These are phyloP conservation scores for Periconia digitata DNA, from an alignment of 2,329 filamentous ascomycete genomes.

Conservation along the genomic window DNA sequence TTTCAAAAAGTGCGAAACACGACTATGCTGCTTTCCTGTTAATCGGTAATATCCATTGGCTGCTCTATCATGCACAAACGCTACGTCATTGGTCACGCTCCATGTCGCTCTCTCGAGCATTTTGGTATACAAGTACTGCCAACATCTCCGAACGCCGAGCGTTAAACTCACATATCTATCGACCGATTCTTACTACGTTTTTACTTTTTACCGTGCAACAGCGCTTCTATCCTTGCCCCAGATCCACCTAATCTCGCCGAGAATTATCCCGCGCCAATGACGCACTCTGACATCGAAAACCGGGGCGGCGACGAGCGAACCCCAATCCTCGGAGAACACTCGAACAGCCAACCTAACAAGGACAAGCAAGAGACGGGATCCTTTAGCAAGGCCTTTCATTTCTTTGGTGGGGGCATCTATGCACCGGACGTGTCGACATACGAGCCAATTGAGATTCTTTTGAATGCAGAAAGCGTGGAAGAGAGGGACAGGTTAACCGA, in stretches of 20 bases:
- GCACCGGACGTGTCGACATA: conserved; percentile 37
- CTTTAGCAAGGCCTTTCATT: conserved; percentile 22
- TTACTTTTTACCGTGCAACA: no score
- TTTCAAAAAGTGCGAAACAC: no score
- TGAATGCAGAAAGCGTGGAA: conserved; percentile 36
- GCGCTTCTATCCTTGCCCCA: no score
- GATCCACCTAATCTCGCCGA: conserved; percentile 7
- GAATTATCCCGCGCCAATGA: conserved; percentile 11
- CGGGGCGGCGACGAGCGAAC: conserved; percentile 22
- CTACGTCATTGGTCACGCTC: conserved; percentile 11
- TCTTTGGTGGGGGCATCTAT: conserved; percentile 38
- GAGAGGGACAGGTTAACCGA: conserved; percentile 42
- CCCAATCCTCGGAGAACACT: conserved; percentile 19
- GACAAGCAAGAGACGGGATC: conserved; percentile 7
- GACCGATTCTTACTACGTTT: neutral
- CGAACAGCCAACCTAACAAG: conserved; percentile 8
- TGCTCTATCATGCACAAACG: no score
- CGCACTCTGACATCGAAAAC: conserved; percentile 22
- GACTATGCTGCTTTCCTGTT: no score
- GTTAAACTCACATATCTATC: neutral
- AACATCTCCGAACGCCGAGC: neutral
- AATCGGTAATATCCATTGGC: no score
- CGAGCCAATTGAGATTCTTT: conserved; percentile 41
- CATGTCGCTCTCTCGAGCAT: neutral
- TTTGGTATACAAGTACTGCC: neutral